Evolutionary conservation across 257 asterid species (phyloP).

Genomic region (Buddleja alternifolia): DNA sequence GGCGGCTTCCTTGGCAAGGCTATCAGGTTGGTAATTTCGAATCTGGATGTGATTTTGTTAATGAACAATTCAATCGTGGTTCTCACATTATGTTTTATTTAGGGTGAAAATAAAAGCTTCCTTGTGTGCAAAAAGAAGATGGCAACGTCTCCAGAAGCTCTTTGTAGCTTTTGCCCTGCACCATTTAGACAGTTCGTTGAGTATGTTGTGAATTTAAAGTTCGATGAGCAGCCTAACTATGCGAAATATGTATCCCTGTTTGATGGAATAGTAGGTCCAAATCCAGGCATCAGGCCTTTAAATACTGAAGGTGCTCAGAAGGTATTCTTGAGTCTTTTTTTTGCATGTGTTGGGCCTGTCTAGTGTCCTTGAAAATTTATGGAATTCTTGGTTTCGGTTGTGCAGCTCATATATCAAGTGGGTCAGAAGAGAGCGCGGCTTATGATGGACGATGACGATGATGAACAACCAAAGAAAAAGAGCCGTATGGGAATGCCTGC

Average conservation of each 20-base stretch:
- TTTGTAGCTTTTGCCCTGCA: slow-evolving; percentile 54
- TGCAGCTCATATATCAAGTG: slow-evolving; percentile 54
- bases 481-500: slow-evolving; percentile 67
- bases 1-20: slow-evolving; percentile 72
- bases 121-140: slow-evolving; percentile 66
- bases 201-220: slow-evolving; percentile 56
- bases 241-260: slow-evolving; percentile 55
- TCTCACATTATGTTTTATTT: slow-evolving; percentile 17
- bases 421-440: slow-evolving; percentile 62
- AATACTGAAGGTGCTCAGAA: slow-evolving; percentile 69
- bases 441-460: slow-evolving; percentile 54
- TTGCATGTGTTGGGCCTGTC: neutral
- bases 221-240: slow-evolving; percentile 67
- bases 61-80: neutral
- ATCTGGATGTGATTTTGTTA: slow-evolving; percentile 5
- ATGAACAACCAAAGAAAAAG: slow-evolving; percentile 61
- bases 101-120: slow-evolving; percentile 65
- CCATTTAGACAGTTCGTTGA: slow-evolving; percentile 58
- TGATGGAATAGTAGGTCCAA: slow-evolving; percentile 62
- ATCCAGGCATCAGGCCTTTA: slow-evolving; percentile 58
- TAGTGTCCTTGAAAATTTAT: neutral
- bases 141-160: slow-evolving; percentile 59
- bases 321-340: slow-evolving; percentile 32
- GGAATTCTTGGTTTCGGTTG: slow-evolving; percentile 13
- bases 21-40: slow-evolving; percentile 47